phyloP scores from a whole-genome alignment of 2,329 filamentous ascomycete genomes.

The Ceratocystis smalleyi region DNA sequence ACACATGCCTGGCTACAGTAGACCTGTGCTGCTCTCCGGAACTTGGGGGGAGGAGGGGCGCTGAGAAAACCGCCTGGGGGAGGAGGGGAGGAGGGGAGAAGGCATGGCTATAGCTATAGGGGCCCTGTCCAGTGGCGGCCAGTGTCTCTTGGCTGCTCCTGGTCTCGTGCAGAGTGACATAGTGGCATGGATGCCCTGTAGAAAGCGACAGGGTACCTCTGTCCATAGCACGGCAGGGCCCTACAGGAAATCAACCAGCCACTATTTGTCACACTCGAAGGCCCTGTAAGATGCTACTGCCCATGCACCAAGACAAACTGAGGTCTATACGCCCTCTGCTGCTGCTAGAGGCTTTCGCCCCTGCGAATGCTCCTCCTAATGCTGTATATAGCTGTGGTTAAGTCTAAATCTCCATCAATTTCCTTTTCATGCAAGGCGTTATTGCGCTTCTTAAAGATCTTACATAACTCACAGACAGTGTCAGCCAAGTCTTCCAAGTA shows the following conservation, averaged over 20 bases:
- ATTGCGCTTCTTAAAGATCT: slow-evolving; percentile 1
- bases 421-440: slow-evolving; percentile 4
- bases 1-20: background rate
- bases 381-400: too few species aligned
- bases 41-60: too few species aligned
- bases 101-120: background rate
- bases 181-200: background rate
- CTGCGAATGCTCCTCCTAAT: too few species aligned
- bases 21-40: too few species aligned
- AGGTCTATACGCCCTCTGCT: too few species aligned
- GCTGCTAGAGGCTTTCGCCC: too few species aligned
- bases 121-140: background rate
- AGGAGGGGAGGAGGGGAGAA: background rate
- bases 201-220: background rate
- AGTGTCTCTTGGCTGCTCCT: background rate
- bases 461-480: background rate
- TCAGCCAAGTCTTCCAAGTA: slow-evolving; percentile 5
- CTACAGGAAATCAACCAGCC: background rate
- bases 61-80: background rate
- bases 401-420: background rate
- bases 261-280: too few species aligned
- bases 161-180: background rate
- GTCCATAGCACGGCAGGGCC: background rate
- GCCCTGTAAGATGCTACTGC: background rate
- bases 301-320: background rate